Evolutionary conservation across 495 filamentous ascomycete genomes (phyloP).

Genomic region (Aspergillus heteromorphus): DNA sequence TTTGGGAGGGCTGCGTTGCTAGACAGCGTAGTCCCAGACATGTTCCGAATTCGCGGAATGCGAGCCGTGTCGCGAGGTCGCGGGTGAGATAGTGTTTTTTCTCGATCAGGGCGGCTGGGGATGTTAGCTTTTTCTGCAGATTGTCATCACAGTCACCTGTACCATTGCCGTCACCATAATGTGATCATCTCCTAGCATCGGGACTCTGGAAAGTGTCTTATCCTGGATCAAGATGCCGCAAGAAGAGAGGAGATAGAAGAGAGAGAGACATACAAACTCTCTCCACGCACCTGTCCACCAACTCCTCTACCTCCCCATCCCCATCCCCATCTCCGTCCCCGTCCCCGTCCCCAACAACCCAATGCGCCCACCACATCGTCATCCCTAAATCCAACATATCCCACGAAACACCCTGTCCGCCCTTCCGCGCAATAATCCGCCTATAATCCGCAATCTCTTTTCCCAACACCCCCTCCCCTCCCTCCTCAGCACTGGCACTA

Average conservation of each 20-base stretch:
- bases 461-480: constrained; percentile 40
- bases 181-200: no score
- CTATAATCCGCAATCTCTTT: constrained; percentile 55
- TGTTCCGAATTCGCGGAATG: constrained; percentile 62
- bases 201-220: no score
- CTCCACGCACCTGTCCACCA: constrained; percentile 41
- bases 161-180: no score
- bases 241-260: no score
- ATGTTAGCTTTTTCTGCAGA: not conserved
- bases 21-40: constrained; percentile 53
- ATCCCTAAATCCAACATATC: constrained; percentile 61
- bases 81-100: constrained; percentile 35
- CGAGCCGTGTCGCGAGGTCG: constrained; percentile 41
- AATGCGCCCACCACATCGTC: constrained; percentile 60
- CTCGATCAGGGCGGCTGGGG: constrained; percentile 38
- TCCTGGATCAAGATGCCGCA: no score
- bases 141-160: not conserved
- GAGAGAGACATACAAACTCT: constrained; percentile 31
- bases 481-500: constrained; percentile 41
- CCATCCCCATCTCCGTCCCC: no score
- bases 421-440: constrained; percentile 48
- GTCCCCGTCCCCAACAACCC: constrained; percentile 45
- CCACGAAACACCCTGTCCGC: constrained; percentile 42
- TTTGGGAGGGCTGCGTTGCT: constrained; percentile 29
- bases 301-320: no score